phyloP scores from a whole-genome alignment of 169 alveolate genomes.

The Cryptosporidium bovis region DNA sequence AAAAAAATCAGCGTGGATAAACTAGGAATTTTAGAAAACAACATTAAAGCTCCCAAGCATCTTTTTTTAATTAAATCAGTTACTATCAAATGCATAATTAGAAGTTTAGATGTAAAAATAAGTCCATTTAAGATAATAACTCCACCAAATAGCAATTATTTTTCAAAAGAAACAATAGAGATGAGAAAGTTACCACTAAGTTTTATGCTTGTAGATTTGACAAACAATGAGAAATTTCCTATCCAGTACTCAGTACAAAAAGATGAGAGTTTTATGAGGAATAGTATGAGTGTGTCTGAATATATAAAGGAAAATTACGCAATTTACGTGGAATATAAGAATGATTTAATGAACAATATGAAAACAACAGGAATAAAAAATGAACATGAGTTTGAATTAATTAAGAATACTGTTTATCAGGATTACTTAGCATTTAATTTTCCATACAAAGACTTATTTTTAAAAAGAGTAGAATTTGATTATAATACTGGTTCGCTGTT shows the following conservation, averaged over 20 bases:
- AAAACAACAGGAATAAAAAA: neutral
- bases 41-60: neutral
- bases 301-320: slow-evolving; percentile 33
- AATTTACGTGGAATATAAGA: slow-evolving; percentile 13
- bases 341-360: neutral
- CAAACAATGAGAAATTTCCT: slow-evolving; percentile 48
- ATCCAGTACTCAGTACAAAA: slow-evolving; percentile 45
- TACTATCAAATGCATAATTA: slow-evolving; percentile 5
- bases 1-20: too few species aligned
- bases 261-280: neutral
- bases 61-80: slow-evolving; percentile 12
- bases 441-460: slow-evolving; percentile 12
- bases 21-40: too few species aligned
- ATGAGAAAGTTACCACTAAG: slow-evolving; percentile 30
- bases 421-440: slow-evolving; percentile 53
- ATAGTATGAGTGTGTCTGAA: neutral
- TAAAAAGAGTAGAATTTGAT: neutral
- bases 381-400: neutral
- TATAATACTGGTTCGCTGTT: slow-evolving; percentile 6
- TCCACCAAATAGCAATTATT: slow-evolving; percentile 17
- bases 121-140: slow-evolving; percentile 1
- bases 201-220: slow-evolving; percentile 12
- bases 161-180: neutral
- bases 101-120: slow-evolving; percentile 35
- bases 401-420: neutral